A percentile compares a stretch with the other conserved stretches of the same genome.
Evolutionary conservation across 2,329 filamentous ascomycete species (phyloP).

Genomic region (Harringtonia aguacate): DNA sequence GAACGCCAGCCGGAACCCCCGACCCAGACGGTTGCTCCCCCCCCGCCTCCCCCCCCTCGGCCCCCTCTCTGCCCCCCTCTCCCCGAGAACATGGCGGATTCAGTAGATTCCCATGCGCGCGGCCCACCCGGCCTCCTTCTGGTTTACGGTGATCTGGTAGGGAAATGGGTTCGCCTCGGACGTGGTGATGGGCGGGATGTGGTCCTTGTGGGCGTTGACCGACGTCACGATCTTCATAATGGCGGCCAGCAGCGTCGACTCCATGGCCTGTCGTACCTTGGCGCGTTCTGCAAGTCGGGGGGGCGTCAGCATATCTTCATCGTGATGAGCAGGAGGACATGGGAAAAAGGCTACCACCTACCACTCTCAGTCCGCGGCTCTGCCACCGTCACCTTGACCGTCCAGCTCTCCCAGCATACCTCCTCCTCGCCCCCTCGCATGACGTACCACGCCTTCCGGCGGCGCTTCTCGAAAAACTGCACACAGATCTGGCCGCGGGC

Average conservation of each 20-base stretch:
- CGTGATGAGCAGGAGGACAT: neutral
- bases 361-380: conserved; percentile 81
- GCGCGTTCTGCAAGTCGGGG: conserved; percentile 51
- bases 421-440: conserved; percentile 72
- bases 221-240: conserved; percentile 83
- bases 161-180: conserved; percentile 89
- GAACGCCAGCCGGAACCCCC: too few relatives aligned
- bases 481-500: conserved; percentile 72
- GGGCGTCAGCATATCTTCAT: neutral
- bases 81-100: too few relatives aligned
- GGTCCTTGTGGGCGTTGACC: conserved; percentile 82
- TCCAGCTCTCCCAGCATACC: conserved; percentile 96
- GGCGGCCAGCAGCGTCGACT: conserved; percentile 75
- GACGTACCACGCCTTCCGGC: conserved; percentile 64
- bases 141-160: conserved; percentile 84
- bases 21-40: too few relatives aligned
- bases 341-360: conserved; percentile 33
- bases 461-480: conserved; percentile 89
- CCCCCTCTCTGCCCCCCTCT: too few relatives aligned
- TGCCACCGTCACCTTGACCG: conserved; percentile 83
- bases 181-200: conserved; percentile 93
- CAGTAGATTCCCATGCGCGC: conserved; percentile 68
- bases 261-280: conserved; percentile 85
- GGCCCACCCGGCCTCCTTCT: conserved; percentile 65
- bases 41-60: too few relatives aligned